Conservation (phyloP, 345 rosid species). For the Citrus sp. region DNA sequence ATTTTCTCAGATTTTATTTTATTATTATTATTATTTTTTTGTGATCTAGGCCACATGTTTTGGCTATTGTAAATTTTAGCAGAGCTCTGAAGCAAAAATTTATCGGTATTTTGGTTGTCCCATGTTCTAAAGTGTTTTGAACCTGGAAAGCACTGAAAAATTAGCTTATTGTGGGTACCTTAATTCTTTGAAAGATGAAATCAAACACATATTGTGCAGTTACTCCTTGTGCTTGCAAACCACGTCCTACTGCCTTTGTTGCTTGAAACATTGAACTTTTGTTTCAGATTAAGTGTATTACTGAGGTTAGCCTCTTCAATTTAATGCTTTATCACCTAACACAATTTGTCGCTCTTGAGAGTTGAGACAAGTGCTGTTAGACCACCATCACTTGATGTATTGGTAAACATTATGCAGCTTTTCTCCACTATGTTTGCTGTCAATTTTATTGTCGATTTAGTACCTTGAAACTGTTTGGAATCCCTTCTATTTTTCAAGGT, state of each 20-base stretch:
- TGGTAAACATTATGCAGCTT: not conserved
- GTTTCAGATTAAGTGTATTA: not conserved
- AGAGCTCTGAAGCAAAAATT: not conserved
- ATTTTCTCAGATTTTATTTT: not conserved
- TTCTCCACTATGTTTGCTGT: not conserved
- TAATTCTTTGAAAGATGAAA: not conserved
- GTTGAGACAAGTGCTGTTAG: not conserved
- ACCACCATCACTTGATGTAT: not conserved
- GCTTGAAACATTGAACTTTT: not conserved
- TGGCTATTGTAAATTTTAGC: not conserved
- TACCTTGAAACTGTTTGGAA: not conserved
- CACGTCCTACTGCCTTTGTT: not conserved
- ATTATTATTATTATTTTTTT: not conserved
- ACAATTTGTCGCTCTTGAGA: not conserved
- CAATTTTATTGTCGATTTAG: not conserved
- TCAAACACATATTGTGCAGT: not conserved
- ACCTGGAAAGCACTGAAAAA: not conserved
- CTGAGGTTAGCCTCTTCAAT: not conserved
- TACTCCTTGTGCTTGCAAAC: not conserved
- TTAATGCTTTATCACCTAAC: not conserved
- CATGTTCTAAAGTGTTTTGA: not conserved
- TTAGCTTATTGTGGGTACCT: not conserved
- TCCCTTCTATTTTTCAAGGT: not conserved
- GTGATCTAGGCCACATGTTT: not conserved
- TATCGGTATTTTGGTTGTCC: not conserved